Evolutionary conservation across 192 early-diverging fungal species (phyloP).

Genomic region (Glomus cerebriforme): DNA sequence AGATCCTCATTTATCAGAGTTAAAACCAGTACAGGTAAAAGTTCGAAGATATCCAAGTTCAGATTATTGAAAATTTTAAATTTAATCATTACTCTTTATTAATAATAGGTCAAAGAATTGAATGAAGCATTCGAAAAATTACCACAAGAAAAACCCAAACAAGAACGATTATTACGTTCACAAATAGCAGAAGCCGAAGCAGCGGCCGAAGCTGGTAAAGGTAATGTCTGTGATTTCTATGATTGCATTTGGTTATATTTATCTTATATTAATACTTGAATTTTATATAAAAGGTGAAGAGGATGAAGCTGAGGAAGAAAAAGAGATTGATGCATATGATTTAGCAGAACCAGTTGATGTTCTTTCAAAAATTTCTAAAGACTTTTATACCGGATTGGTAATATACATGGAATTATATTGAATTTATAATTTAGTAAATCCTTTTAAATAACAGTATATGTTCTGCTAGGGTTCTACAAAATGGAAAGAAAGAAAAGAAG

Average conservation of each 20-base stretch:
- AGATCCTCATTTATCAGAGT: conserved; percentile 71
- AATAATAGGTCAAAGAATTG: conserved; percentile 74
- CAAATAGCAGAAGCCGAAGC: conserved; percentile 66
- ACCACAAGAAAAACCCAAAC: conserved; percentile 61
- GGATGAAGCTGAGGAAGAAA: conserved; percentile 52
- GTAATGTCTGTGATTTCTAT: conserved; percentile 29
- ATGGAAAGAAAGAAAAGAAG: conserved; percentile 98
- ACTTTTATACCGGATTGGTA: conserved; percentile 75
- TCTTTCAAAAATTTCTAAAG: conserved; percentile 79
- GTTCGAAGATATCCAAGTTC: neutral
- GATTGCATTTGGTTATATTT: neutral
- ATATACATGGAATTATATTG: neutral
- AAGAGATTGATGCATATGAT: conserved; percentile 74
- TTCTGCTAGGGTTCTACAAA: conserved; percentile 66
- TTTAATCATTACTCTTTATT: neutral
- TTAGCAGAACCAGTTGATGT: conserved; percentile 90
- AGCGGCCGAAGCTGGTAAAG: conserved; percentile 37
- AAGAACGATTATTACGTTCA: conserved; percentile 75
- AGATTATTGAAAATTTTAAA: neutral
- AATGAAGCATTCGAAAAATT: conserved; percentile 79
- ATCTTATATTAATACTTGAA: neutral
- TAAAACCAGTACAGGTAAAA: conserved; percentile 88
- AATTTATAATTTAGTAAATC: neutral
- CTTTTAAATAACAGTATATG: neutral
- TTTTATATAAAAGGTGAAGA: conserved; percentile 29